Evolutionary conservation across 1,139 yeast species (phyloP), one percentile per base, ranked within the genome.

Genomic region (Zygosaccharomyces pseudobailii): DNA sequence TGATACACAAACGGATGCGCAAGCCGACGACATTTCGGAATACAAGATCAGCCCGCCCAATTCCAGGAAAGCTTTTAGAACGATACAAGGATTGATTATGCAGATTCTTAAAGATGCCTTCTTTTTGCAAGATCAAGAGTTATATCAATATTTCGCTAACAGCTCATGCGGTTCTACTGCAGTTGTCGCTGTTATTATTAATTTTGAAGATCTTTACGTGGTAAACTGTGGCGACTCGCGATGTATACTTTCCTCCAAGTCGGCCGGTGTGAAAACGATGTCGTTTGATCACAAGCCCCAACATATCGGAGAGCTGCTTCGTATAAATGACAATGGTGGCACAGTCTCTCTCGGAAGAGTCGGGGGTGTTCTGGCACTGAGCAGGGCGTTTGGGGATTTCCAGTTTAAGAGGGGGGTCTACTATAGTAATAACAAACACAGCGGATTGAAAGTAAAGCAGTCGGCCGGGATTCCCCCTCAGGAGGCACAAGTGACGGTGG

Each of bases 161-260:
- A 72, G 71, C 52, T 74, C 78, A 50, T 78, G 86, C 55, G 94
- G 94, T 0, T 76, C 87, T 2, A 85, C 92, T 0, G 88, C 84
- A 0, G 78, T 82, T 0, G 71, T 83, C 4, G 71, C 80, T 2
- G 63, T 79, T 0, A 65, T 84, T 2, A 65, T 84, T 17, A 72
- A 79, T 44, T 72, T 75, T 38, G 63, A 67, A 24, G 59, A 61
- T 40, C 50, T 71, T 24, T 79, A 73, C 53, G 83, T 80, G 19
- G 85, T 87, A 13, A 85, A 85, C 53, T 75, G 87, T 3, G 94
- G 94, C 2, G 94, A 85, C 64, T 82, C 89, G 4, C 71, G 94
- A 51, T 76, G 87, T 53, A 76, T 84, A 4, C 56, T 82, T 45
- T 79, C 86, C 2, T 55, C 62, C 0, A 59, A 60, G 47, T 51